Base-by-base conservation (phyloP, 208 protist species). In the Leishmania martiniquensis region DNA sequence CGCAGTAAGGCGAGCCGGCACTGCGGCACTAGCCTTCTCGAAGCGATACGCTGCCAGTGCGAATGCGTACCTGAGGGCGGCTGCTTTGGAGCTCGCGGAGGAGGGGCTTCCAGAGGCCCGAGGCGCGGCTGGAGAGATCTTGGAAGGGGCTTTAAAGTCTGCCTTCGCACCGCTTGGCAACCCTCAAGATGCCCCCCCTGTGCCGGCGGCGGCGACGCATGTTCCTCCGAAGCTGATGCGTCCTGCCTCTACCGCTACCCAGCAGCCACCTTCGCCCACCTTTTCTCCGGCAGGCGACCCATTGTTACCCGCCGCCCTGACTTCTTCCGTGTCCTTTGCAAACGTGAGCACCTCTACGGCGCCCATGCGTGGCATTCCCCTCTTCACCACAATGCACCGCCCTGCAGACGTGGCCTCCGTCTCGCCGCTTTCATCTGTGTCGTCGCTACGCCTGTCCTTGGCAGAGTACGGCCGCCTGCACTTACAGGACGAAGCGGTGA, bases 401-500 rank as follows among this genome's bases (percentile, higher is more conserved):
- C 49, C 68, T 44, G 45, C 68, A 25, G 49, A 37, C 15, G 54
- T 44, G 68, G 47, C 68, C 9, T 39, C 70, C 7, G 70, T n/a
- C 51, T 62, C 70, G 1, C n/a, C 68, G 49, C 49, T 39, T 2
- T 59, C 68, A 4, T n/a, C 47, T 37, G n/a, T 17, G 63, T 52
- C 60, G 63, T 70, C 80, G 42, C 57, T 83, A 71, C 75, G 57
- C 42, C 69, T 76, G 80, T 84, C 80, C 22, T 17, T 76, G 25
- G 69, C 59, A 20, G 69, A 76, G 47, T 84, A 77, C 62, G 75
- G 75, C 10, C 67, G 69, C 39, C 47, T 66, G 62, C 80, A 84
- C 69, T 67, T 87, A 69, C 77, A 82, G 63, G 73, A 85, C 5
- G 84, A 87, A 72, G 80, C 81, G 22, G 73, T 85, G 45, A 45